Conservation (phyloP, 257 asterid species). For the Nicotiana obtusifolia region DNA sequence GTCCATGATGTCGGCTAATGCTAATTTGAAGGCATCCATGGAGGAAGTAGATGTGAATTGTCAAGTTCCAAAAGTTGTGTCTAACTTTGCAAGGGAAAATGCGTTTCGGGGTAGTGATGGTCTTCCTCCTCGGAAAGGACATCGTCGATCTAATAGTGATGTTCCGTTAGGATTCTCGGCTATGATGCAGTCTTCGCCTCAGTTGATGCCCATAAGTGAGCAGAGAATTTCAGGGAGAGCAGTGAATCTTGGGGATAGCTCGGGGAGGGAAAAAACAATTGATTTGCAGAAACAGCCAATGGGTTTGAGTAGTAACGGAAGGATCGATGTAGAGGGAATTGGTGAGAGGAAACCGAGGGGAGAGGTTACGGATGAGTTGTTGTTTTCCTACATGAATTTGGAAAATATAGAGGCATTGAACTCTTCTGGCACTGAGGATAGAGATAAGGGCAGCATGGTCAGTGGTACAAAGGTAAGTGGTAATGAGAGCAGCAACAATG, state of each 20-base stretch:
- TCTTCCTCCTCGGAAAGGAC: slow-evolving; percentile 73
- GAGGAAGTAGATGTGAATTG: slow-evolving; percentile 68
- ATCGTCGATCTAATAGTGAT: slow-evolving; percentile 76
- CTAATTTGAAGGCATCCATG: slow-evolving; percentile 45
- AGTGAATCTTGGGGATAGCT: slow-evolving; percentile 20
- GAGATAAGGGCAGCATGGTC: slow-evolving; percentile 27
- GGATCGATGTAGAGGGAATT: slow-evolving; percentile 23
- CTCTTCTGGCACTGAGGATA: slow-evolving; percentile 21
- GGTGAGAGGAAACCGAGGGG: slow-evolving; percentile 48
- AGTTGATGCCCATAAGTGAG: slow-evolving; percentile 62
- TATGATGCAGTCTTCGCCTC: slow-evolving; percentile 77
- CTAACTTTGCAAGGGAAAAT: slow-evolving; percentile 30
- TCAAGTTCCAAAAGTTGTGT: slow-evolving; percentile 26
- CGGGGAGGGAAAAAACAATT: slow-evolving; percentile 25
- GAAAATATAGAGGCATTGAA: slow-evolving; percentile 27
- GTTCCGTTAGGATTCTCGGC: slow-evolving; percentile 72
- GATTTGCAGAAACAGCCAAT: slow-evolving; percentile 29
- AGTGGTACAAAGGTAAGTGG: slow-evolving; percentile 18
- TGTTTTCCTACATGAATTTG: slow-evolving; percentile 47
- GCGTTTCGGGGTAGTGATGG: slow-evolving; percentile 35
- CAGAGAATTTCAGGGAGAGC: slow-evolving; percentile 30
- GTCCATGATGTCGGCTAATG: slow-evolving; percentile 39
- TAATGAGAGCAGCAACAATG: slow-evolving; percentile 24
- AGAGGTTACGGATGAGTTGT: slow-evolving; percentile 55
- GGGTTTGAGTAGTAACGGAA: slow-evolving; percentile 19